Percentiles rank a stretch among this genome's conserved stretches.
Evolutionary conservation across 179 eudicot species (phyloP).

Genomic region (Silene coronaria): DNA sequence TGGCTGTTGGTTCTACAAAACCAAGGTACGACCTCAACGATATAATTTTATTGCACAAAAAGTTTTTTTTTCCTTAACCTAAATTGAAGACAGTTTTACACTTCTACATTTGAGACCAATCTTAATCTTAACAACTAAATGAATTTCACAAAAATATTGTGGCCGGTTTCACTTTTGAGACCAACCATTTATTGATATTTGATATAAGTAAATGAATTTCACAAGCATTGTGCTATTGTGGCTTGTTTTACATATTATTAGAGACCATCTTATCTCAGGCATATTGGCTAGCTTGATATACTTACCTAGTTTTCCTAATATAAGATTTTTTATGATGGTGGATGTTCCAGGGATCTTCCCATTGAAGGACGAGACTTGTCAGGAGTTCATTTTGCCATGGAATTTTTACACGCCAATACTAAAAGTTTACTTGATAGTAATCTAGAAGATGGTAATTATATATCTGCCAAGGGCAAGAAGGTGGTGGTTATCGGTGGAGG

Average conservation of each 20-base stretch:
- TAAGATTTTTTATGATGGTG: not conserved
- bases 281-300: not conserved
- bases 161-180: not conserved
- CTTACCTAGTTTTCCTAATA: not conserved
- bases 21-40: conserved; percentile 55
- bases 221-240: not conserved
- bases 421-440: conserved; percentile 94
- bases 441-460: conserved; percentile 75
- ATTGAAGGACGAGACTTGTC: conserved; percentile 85
- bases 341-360: conserved; percentile 68
- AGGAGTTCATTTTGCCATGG: conserved; percentile 97
- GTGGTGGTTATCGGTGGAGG: conserved; percentile 99
- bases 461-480: conserved; percentile 94
- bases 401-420: conserved; percentile 93
- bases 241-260: no score
- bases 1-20: conserved; percentile 91
- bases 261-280: no score
- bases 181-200: not conserved
- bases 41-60: not conserved
- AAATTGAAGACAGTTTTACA: not conserved
- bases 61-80: not conserved
- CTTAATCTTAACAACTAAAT: no score
- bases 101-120: not conserved
- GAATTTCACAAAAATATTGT: not conserved
- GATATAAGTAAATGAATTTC: not conserved